These are phyloP conservation scores for Agarophyton chilense DNA, from an alignment of 23 red algal genomes.

Conservation along the genomic window DNA sequence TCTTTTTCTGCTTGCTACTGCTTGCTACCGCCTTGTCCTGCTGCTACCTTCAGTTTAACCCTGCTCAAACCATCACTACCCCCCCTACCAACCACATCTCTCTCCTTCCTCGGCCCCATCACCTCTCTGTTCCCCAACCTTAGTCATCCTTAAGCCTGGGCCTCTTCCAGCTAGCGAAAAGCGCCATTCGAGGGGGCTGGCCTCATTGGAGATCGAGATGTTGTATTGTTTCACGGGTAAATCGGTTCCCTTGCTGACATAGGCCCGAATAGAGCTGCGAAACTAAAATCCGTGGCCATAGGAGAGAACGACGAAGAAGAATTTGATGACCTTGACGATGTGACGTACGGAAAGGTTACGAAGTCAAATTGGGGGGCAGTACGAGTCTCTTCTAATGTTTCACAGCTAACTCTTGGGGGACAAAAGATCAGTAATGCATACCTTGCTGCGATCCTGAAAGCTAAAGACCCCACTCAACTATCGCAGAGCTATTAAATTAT, in stretches of 20 bases:
- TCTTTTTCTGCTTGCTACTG: no score
- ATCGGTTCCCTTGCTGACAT: slow-evolving; percentile 72
- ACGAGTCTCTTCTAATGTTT: slow-evolving; percentile 83
- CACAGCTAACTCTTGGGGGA: slow-evolving; percentile 77
- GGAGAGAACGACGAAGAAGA: slow-evolving; percentile 48
- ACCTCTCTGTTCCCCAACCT: neutral
- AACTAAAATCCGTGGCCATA: slow-evolving; percentile 29
- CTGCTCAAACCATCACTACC: neutral
- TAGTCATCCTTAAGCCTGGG: no score
- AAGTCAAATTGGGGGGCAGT: slow-evolving; percentile 79
- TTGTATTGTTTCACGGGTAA: slow-evolving; percentile 78
- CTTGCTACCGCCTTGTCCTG: no score
- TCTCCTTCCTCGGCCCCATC: neutral
- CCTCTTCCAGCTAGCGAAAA: no score
- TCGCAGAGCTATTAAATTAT: slow-evolving; percentile 70
- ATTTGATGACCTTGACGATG: slow-evolving; percentile 59
- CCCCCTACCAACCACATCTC: neutral
- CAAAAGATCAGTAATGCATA: slow-evolving; percentile 89
- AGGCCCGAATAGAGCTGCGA: slow-evolving; percentile 38
- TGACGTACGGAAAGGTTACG: slow-evolving; percentile 81
- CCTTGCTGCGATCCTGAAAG: slow-evolving; percentile 68
- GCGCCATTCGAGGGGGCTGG: slow-evolving; percentile 61
- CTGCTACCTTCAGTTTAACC: neutral
- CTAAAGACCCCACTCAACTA: slow-evolving; percentile 55
- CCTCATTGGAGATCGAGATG: slow-evolving; percentile 52